Evolutionary conservation across 2,329 filamentous ascomycete genomes (phyloP), one percentile per base, ranked within the genome.

Genomic region (Xylariaceae sp.): DNA sequence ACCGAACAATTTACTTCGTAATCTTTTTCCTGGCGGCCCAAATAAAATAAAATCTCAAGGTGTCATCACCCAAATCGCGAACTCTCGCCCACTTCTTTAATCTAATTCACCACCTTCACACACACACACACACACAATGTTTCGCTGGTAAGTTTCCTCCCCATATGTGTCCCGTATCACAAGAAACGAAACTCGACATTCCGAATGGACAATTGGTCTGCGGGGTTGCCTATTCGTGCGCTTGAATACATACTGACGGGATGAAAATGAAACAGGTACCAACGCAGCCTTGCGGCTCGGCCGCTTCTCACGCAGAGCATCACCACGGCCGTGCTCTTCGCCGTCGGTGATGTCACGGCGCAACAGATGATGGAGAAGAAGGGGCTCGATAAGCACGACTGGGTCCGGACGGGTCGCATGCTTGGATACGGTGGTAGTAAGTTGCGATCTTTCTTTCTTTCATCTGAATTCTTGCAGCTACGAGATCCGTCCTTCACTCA

Each of bases 301-400:
- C 93, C 93, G 61, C 80, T 97, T 68, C 84, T 97, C 70, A 97
- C 93, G 9, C 91, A 96, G 80, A 90, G 88, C 73, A 78, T 96
- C 69, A 96, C 92, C 58, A 97, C 93, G 45, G 89, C 90, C 53
- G 83, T 97, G 61, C 87, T 99, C 64, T 99, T 97, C 74, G 92
- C 89, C 60, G 90, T 92, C 11, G 94, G 94, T 69, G 94, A 99
- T 77, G 81, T 88, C 62, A 87, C 95, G 66, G 91, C 94, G 44
- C 94, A 99, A 76, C 93, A 97, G 77, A 80, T 85, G 42, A 89
- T 99, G 61, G 93, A 97, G 77, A 87, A 86, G 74, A 87, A 82
- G 70, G 92, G 92, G 15, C 66, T 89, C 30, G 77, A 87, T 67
- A 88, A 89, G 65, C 93, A 99, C 74, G 88, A 93, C 70, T 68